Base-by-base conservation (phyloP, 2,329 filamentous ascomycete species). In the Pseudogymnoascus pannorum region DNA sequence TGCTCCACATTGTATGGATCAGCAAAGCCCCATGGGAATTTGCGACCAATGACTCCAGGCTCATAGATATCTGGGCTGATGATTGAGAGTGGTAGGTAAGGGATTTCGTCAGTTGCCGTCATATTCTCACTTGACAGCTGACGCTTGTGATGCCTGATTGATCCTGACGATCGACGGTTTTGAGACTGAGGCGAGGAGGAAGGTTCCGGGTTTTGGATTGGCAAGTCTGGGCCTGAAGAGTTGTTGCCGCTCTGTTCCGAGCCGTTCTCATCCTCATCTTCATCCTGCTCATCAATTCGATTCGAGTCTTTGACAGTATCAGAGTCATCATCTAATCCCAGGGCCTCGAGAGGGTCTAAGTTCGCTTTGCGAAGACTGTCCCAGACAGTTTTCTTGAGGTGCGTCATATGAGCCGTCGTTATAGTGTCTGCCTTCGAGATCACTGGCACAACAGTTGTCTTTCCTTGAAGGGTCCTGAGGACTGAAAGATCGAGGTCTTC, bases 361-460 rank as follows among this genome's bases (percentile, higher is more conserved):
- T 89, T 89, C 12, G 91, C 87, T 70, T 86, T 86, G 76, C 94
- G 93, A 65, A 99, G 80, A 68, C 89, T 92, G 60, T 91, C 85
- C 86, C 90, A 95, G 33, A 99, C 92, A 11, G 88, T 87, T 75
- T 88, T 91, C 79, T 97, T 97, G 66, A 99, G 82, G 69, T 91
- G 87, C 51, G 84, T 81, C 94, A 97, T 97, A 75, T 99, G 94
- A 60, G 89, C 88, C 0, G 89, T 87, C n/a, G 94, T 97, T 68
- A 97, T 89, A 12, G 92, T 97, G 73, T 99, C 94, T 38, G 94
- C 93, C 76, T 99, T 99, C 72, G 92, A 89, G 71, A 99, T 93
- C 62, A 99, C 87, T 0, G 94, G 94, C 54, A 99, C 91, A 63
- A 97, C 91, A 0, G 91, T 96, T 0, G 94, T 97, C 80, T 96